Evolutionary conservation across 2,329 filamentous ascomycete genomes (phyloP), one percentile per base, ranked within the genome.

Genomic region (Harringtonia lauricola): DNA sequence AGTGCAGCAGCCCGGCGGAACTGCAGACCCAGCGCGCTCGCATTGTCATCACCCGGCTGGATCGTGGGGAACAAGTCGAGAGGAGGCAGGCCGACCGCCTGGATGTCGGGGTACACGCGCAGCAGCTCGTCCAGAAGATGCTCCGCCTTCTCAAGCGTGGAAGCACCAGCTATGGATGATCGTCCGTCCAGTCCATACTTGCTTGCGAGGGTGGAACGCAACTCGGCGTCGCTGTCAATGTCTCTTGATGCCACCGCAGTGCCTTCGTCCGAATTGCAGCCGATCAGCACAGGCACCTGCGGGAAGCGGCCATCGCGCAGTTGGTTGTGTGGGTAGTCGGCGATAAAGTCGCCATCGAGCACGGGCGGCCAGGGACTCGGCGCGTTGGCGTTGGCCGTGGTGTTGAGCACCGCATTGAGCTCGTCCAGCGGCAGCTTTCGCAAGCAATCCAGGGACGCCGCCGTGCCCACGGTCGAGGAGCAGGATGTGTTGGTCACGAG

Each of bases 251-350:
- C 70, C 52, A 81, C 81, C 1, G 64, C 62, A 1, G 71, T 72
- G 19, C 63, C 81, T 55, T 86, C 81, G 51, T 85, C 81, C 1
- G 71, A 71, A 56, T 83, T 84, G 30, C 70, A 71, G 8, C 82
- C 81, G 29, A 70, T 63, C 8, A 86, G 65, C 1, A 71, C 71
- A 33, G 62, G 81, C 0, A 84, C 75, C 42, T 75, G 68, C 44
- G 82, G 72, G 49, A 83, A 83, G 17, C 69, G 67, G 38, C 78
- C 79, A 6, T 67, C 57, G 2, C 63, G 59, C 7, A 85, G 61
- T 50, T 80, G 74, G 8, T 67, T 57, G 8, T 67, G 56, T 10
- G 71, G 72, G 30, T 61, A 64, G 39, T 64, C 54, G 12, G 62
- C 64, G n/a, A 70, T 58, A 9, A 66, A 65, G 39, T 65, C 59